These are phyloP conservation scores for Leccinum fibrillosum DNA, from an alignment of 768 basidiomycete genomes.

Conservation along the genomic window DNA sequence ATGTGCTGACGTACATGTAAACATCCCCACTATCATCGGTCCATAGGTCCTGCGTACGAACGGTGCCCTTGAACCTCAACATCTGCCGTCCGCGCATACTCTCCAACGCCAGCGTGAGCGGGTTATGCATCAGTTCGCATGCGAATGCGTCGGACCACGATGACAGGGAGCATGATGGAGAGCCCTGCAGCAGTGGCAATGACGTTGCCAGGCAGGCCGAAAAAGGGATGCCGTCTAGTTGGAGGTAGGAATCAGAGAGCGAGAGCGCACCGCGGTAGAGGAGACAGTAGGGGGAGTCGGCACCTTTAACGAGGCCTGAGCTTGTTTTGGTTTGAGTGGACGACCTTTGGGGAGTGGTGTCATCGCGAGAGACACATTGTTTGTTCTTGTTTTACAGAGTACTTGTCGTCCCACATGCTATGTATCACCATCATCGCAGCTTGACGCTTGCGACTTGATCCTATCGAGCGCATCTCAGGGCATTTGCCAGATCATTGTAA, in stretches of 20 bases:
- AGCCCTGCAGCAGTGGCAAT: conserved; percentile 21
- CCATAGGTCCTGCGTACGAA: conserved; percentile 52
- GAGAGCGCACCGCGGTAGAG: conserved; percentile 76
- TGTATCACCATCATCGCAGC: too few species aligned
- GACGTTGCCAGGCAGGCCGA: conserved; percentile 38
- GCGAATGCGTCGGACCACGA: conserved; percentile 24
- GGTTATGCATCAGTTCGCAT: conserved; percentile 59
- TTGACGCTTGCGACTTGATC: too few species aligned
- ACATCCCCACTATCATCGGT: conserved; percentile 56
- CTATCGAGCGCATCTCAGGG: too few species aligned
- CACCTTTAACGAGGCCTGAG: conserved; percentile 2
- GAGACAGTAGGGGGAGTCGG: too few species aligned
- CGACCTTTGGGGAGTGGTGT: too few species aligned
- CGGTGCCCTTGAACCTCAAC: conserved; percentile 54
- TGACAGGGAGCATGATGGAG: conserved; percentile 2
- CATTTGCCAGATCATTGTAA: too few species aligned
- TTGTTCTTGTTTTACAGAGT: too few species aligned
- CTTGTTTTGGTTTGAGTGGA: too few species aligned
- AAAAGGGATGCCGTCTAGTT: conserved; percentile 66
- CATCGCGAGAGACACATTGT: too few species aligned
- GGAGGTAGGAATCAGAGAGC: conserved; percentile 60
- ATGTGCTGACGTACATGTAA: conserved; percentile 36
- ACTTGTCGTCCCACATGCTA: too few species aligned
- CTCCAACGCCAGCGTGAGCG: conserved; percentile 68
- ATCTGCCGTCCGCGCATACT: conserved; percentile 75